Conservation (phyloP, 768 basidiomycete genomes). For the Hebeloma cylindrosporum region DNA sequence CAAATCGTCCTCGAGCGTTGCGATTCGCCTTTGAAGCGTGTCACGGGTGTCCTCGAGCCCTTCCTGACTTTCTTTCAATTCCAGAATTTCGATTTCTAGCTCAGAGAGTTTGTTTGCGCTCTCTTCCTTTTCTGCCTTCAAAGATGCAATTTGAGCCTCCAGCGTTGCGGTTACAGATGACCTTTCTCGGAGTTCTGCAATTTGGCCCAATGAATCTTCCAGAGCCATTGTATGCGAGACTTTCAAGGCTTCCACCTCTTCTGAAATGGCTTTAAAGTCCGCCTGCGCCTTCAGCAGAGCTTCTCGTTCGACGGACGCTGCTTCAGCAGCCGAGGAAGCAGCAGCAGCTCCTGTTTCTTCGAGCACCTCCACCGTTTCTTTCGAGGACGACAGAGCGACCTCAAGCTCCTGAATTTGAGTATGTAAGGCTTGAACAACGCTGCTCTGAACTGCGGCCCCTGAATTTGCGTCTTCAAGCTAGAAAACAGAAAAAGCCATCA, state of each 20-base stretch:
- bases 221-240: constrained; percentile 48
- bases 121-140: constrained; percentile 71
- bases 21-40: constrained; percentile 44
- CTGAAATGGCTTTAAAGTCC: constrained; percentile 54
- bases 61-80: constrained; percentile 72
- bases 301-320: constrained; percentile 62
- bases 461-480: constrained; percentile 56
- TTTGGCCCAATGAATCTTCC: constrained; percentile 45
- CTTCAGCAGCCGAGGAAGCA: constrained; percentile 42
- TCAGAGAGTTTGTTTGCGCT: constrained; percentile 71
- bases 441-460: constrained; percentile 39
- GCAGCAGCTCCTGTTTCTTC: constrained; percentile 46
- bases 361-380: constrained; percentile 52
- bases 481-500: too few relatives aligned
- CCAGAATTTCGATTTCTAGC: constrained; percentile 78
- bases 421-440: constrained; percentile 48
- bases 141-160: constrained; percentile 45
- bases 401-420: constrained; percentile 52
- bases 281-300: constrained; percentile 63
- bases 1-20: constrained; percentile 54
- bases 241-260: constrained; percentile 53
- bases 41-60: constrained; percentile 57
- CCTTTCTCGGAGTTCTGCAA: constrained; percentile 48
- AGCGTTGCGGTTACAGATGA: constrained; percentile 43
- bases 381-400: constrained; percentile 46